Conservation (phyloP, 805 yeast genomes). For the Suhomyces kilbournensis region DNA sequence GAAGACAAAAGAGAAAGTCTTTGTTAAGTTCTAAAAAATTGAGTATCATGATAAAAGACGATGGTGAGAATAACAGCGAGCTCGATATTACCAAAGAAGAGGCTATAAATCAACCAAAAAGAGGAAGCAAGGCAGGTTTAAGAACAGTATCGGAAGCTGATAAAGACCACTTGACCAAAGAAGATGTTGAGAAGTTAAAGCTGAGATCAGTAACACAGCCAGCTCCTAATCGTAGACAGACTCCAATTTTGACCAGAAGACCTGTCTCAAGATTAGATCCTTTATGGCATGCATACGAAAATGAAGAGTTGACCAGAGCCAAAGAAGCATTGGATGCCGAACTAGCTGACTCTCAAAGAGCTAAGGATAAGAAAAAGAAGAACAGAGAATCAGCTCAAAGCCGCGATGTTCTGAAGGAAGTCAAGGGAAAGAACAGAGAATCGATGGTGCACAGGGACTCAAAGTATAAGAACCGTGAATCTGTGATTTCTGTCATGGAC, state of each 20-base stretch:
- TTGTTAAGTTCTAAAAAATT: slow-evolving; percentile 36
- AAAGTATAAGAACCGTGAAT: slow-evolving; percentile 25
- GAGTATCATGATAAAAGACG: slow-evolving; percentile 37
- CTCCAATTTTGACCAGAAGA: slow-evolving; percentile 46
- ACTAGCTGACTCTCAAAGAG: slow-evolving; percentile 20
- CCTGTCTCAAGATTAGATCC: slow-evolving; percentile 60
- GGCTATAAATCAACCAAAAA: slow-evolving; percentile 34
- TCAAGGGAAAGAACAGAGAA: slow-evolving; percentile 5
- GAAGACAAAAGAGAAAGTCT: slow-evolving; percentile 40
- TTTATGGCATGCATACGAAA: slow-evolving; percentile 50
- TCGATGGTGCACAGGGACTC: slow-evolving; percentile 8
- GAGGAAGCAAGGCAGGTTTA: slow-evolving; percentile 27
- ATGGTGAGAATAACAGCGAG: slow-evolving; percentile 15
- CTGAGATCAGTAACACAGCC: slow-evolving; percentile 48
- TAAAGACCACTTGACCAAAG: slow-evolving; percentile 35
- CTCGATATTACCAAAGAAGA: slow-evolving; percentile 24
- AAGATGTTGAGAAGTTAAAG: slow-evolving; percentile 44
- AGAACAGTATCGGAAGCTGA: slow-evolving; percentile 38
- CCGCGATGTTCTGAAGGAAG: background rate
- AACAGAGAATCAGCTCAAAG: slow-evolving; percentile 8
- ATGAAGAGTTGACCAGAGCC: slow-evolving; percentile 43
- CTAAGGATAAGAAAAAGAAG: slow-evolving; percentile 8
- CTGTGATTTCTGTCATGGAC: slow-evolving; percentile 32
- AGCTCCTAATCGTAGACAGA: slow-evolving; percentile 26
- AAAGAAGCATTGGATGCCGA: slow-evolving; percentile 42